Percentiles rank a stretch among this genome's conserved stretches.
These are phyloP conservation scores for Suillus clintonianus DNA, from an alignment of 768 basidiomycete species.

Conservation along the genomic window DNA sequence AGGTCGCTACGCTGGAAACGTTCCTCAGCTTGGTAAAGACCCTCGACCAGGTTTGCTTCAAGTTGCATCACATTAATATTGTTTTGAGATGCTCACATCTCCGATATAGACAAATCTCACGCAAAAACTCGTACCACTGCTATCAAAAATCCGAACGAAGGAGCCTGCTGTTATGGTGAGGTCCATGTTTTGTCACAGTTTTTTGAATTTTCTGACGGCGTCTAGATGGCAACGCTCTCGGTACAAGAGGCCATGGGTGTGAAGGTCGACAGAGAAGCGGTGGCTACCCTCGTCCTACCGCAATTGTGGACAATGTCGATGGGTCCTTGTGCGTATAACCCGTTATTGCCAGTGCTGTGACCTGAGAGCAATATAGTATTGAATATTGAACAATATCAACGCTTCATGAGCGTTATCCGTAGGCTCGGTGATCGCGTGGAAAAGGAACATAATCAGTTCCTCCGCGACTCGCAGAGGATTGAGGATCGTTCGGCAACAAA, in stretches of 20 bases:
- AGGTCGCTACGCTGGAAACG: conserved; percentile 84
- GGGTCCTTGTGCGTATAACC: conserved; percentile 70
- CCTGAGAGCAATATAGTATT: conserved; percentile 48
- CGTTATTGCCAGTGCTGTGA: not conserved
- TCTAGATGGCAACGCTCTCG: conserved; percentile 80
- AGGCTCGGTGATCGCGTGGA: conserved; percentile 86
- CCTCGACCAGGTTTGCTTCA: conserved; percentile 69
- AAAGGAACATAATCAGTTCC: conserved; percentile 87
- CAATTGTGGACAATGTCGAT: conserved; percentile 98
- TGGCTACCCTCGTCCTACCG: conserved; percentile 84
- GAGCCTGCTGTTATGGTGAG: conserved; percentile 91
- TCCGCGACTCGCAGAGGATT: conserved; percentile 88
- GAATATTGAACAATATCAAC: conserved; percentile 85
- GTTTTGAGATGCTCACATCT: not conserved
- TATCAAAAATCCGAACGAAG: conserved; percentile 94
- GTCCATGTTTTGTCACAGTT: not conserved
- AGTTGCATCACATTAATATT: not conserved
- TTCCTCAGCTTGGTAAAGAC: conserved; percentile 88
- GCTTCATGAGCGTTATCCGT: conserved; percentile 86
- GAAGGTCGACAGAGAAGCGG: conserved; percentile 92
- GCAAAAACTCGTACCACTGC: conserved; percentile 90
- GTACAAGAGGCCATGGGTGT: conserved; percentile 97
- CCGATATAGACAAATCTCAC: conserved; percentile 76
- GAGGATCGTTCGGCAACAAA: conserved; percentile 71
- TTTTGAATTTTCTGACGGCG: conserved; percentile 1